These are phyloP conservation scores for Bacidia rubella DNA, from an alignment of 495 filamentous ascomycete species.

Conservation along the genomic window DNA sequence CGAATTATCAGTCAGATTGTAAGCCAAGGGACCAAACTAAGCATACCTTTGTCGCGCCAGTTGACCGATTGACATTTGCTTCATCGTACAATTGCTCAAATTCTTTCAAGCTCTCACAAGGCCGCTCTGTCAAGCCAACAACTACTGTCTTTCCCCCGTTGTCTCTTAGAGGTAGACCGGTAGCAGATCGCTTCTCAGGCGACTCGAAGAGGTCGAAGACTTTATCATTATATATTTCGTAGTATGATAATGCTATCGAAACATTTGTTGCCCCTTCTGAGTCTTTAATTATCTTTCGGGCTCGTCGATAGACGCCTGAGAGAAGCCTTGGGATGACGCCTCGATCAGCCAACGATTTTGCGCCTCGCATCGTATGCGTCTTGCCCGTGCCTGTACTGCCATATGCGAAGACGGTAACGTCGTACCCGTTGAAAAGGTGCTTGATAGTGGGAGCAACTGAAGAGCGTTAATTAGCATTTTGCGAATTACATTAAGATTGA, in stretches of 20 bases:
- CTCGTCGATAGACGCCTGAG: slow-evolving; percentile 71
- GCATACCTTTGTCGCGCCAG: slow-evolving; percentile 71
- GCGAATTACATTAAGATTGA: neutral
- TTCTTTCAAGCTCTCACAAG: slow-evolving; percentile 76
- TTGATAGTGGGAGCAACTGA: slow-evolving; percentile 67
- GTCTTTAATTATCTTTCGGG: slow-evolving; percentile 80
- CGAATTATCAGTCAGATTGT: neutral
- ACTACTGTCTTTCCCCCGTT: slow-evolving; percentile 82
- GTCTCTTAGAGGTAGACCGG: slow-evolving; percentile 80
- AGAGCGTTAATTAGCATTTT: slow-evolving; percentile 6
- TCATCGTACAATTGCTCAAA: slow-evolving; percentile 89
- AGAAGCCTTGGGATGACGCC: slow-evolving; percentile 85
- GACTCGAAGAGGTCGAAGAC: slow-evolving; percentile 88
- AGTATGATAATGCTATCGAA: slow-evolving; percentile 76
- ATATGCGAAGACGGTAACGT: slow-evolving; percentile 92
- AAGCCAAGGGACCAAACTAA: neutral
- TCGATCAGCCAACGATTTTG: slow-evolving; percentile 74
- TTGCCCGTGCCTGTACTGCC: slow-evolving; percentile 94
- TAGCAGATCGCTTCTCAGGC: slow-evolving; percentile 74
- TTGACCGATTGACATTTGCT: slow-evolving; percentile 84
- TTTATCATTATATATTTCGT: slow-evolving; percentile 96
- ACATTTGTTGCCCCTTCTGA: slow-evolving; percentile 59
- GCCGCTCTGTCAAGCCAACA: slow-evolving; percentile 75
- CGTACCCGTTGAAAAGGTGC: slow-evolving; percentile 83
- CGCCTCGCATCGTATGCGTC: slow-evolving; percentile 96